These are phyloP conservation scores for Colletotrichum shisoi DNA, from an alignment of 2,329 filamentous ascomycete genomes.

Conservation along the genomic window DNA sequence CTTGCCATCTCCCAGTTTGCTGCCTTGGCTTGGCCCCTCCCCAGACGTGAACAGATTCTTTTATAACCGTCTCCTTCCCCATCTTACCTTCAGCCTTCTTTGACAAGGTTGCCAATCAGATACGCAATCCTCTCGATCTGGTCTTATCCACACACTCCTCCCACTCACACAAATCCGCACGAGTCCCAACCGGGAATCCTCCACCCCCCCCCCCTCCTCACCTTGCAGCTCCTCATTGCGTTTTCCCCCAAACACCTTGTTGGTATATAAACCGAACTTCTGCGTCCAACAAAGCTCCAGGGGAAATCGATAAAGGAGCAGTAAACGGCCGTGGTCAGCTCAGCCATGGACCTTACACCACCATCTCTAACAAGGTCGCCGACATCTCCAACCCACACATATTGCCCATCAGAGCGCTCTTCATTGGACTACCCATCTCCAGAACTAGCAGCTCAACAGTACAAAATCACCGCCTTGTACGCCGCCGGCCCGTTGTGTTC, in stretches of 20 bases:
- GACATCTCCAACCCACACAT: constrained; percentile 55
- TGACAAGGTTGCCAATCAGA: constrained; percentile 35
- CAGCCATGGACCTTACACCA: constrained; percentile 60
- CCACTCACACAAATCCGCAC: constrained; percentile 23
- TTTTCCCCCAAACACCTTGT: constrained; percentile 27
- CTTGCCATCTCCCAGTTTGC: constrained; percentile 14
- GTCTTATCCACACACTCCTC: constrained; percentile 36
- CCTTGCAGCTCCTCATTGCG: constrained; percentile 21
- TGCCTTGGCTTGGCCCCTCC: constrained; percentile 18
- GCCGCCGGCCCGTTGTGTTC: constrained; percentile 51
- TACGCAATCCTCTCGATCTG: constrained; percentile 20
- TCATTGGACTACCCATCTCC: constrained; percentile 58
- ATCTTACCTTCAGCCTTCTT: constrained; percentile 35
- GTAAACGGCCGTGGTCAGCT: constrained; percentile 32
- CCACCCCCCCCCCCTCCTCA: constrained; percentile 3
- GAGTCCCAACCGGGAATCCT: constrained; percentile 25
- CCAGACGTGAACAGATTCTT: constrained; percentile 7
- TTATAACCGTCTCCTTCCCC: constrained; percentile 28
- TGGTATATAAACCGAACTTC: constrained; percentile 35
- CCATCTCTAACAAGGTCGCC: constrained; percentile 57
- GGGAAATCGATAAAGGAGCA: constrained; percentile 18
- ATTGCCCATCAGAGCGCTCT: constrained; percentile 54
- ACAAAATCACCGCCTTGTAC: constrained; percentile 55
- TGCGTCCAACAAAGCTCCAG: constrained; percentile 31
- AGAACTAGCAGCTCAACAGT: constrained; percentile 53